A percentile compares a stretch with the other conserved stretches of the same genome.
Evolutionary conservation across 768 basidiomycete species (phyloP).

Genomic region (Stropharia rugosoannulata): DNA sequence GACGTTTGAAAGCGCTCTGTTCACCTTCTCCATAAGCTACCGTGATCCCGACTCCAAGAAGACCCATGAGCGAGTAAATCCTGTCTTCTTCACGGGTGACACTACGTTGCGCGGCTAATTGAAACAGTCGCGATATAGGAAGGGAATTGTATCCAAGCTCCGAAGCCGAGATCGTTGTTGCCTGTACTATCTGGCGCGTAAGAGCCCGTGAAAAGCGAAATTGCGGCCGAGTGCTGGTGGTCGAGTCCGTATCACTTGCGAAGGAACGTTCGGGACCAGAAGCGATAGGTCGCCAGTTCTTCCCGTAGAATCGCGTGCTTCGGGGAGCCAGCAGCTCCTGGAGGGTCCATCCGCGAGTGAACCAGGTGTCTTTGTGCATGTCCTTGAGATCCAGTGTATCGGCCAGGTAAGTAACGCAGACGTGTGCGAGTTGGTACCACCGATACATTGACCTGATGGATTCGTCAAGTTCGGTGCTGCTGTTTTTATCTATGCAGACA

Average conservation of each 20-base stretch:
- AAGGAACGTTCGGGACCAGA: not conserved
- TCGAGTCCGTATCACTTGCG: not conserved
- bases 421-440: constrained; percentile 1
- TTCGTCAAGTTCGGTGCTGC: constrained; percentile 8
- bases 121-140: not conserved
- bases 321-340: constrained; percentile 3
- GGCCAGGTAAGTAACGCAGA: constrained; percentile 3
- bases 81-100: constrained; percentile 2
- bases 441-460: constrained; percentile 8
- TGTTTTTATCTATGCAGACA: constrained; percentile 6
- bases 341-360: constrained; percentile 2
- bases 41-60: not conserved
- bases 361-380: not conserved
- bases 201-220: not conserved
- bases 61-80: not conserved
- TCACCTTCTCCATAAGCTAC: not conserved
- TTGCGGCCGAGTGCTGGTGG: not conserved
- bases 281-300: not conserved
- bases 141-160: not conserved
- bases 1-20: not conserved
- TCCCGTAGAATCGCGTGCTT: not conserved
- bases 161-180: not conserved
- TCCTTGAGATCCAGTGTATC: not conserved
- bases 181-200: not conserved
- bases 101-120: not conserved